Evolutionary conservation across 306 rosid genomes (phyloP), one percentile per base, ranked within the genome.

Genomic region (Hippophae rhamnoides): DNA sequence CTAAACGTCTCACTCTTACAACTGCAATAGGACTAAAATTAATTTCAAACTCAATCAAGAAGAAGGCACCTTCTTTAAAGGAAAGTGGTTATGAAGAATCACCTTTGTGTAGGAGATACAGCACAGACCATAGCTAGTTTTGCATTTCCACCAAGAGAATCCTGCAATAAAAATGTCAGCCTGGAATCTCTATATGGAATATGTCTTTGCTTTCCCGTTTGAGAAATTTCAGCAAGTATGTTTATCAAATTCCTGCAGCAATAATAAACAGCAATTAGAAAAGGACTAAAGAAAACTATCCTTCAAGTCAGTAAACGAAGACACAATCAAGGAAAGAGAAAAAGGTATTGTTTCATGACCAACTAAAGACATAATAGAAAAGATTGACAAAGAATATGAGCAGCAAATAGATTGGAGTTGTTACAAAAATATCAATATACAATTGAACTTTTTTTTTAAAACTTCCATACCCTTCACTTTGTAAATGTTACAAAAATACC

Each of bases 81-180:
- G 54, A 52, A 64, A 57, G 73, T 61, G 38, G 60, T 56, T 31
- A 31, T 31, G 5, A 60, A 47, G 45, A 12, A 66, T 71, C 67
- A 93, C 99, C 97, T 84, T 65, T 86, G 95, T 25, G 95, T 78
- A 14, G 99, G 99, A 54, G 99, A 93, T 72, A 93, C 76, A 72
- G 99, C 97, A 81, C 99, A 93, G 67, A 93, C 86, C 99, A 93
- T 89, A 12, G 99, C 99, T 69, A 93, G 75, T 68, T 89, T 93
- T 49, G 97, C 95, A 86, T 93, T 93, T 57, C 97, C 99, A 56
- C 99, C 99, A 6, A 93, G 97, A 71, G 97, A 89, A 48, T 93
- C 99, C 82, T 93, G 99, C 82, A 93, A 76, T 52, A 93, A 76
- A 76, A 93, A 93, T 56, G 99, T 93, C 79, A 93, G 64, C 71